phyloP scores from a whole-genome alignment of 2,329 filamentous ascomycete species.

The Helminthosporium solani region DNA sequence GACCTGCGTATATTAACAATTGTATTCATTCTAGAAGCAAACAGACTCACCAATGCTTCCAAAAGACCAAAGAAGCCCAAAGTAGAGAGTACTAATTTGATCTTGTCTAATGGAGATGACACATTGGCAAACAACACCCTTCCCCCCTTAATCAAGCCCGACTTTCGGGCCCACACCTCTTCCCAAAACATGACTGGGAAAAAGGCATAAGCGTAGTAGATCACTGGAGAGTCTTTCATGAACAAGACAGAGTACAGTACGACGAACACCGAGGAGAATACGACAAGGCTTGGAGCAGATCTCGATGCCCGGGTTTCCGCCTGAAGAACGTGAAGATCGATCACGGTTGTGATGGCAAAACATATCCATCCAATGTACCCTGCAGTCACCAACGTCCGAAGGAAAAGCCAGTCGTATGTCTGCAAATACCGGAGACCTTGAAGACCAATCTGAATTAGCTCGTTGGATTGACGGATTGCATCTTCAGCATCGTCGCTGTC shows the following conservation, averaged over 20 bases:
- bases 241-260: constrained; percentile 76
- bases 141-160: constrained; percentile 66
- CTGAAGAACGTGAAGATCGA: constrained; percentile 83
- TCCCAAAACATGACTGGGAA: constrained; percentile 98
- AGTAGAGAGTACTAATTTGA: constrained; percentile 63
- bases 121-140: constrained; percentile 69
- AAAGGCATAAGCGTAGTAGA: constrained; percentile 88
- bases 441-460: constrained; percentile 73
- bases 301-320: constrained; percentile 65
- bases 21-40: not conserved
- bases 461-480: constrained; percentile 75
- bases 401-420: constrained; percentile 97
- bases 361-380: constrained; percentile 96
- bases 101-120: constrained; percentile 57
- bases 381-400: constrained; percentile 81
- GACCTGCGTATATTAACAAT: constrained; percentile 56
- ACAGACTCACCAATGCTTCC: constrained; percentile 62
- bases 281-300: constrained; percentile 57
- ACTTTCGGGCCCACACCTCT: constrained; percentile 78
- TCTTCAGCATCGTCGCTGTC: constrained; percentile 65
- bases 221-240: constrained; percentile 73
- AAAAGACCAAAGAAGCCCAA: constrained; percentile 72
- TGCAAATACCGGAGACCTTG: constrained; percentile 90
- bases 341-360: constrained; percentile 83
- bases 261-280: constrained; percentile 76